Evolutionary conservation across 805 yeast genomes (phyloP), one percentile per base, ranked within the genome.

Genomic region (Ogataea degrootiae): DNA sequence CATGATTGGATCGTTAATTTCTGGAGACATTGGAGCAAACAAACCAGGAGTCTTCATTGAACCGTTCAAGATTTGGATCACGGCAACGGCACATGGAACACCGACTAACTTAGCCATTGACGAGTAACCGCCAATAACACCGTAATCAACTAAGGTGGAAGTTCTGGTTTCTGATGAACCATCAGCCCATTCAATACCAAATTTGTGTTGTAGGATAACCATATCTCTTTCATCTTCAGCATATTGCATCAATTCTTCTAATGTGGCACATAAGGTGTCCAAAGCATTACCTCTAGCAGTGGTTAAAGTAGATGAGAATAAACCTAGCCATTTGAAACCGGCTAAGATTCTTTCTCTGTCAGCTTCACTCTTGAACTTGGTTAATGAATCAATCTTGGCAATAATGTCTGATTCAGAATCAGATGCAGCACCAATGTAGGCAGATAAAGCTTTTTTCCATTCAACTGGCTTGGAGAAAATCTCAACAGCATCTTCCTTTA

Each of bases 61-160:
- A 56, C 97, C 97, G 58, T 86, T 81, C 61, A 94, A 77, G 53
- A 94, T 86, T 70, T 87, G 85, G 72, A 82, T 81, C 50, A 86
- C 77, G 31, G 98, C 99, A 67, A 94, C 96, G 46, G 97, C 97
- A 73, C 96, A 92, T 57, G 99, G 99, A 54, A 90, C 92, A 75
- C 99, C 99, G 47, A 94, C 99, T 55, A 88, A 80, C 68, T 92
- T 91, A 57, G 99, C 99, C 99, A 94, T 94, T 34, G 98, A 91
- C 37, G 96, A 85, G 83, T 92, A 94, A 46, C 94, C 92, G 51
- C 91, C 89, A 60, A 85, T 85, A 58, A 79, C 83, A 74, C 99
- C 99, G 71, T 87, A 88, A 70, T 90, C 96, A 35, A 91, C 92
- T 65, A 94, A 76, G 50, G 99, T 94, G 19, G 97, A 87, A 49